phyloP scores from a whole-genome alignment of 2,329 filamentous ascomycete species.

The Stagonosporopsis rhizophila region DNA sequence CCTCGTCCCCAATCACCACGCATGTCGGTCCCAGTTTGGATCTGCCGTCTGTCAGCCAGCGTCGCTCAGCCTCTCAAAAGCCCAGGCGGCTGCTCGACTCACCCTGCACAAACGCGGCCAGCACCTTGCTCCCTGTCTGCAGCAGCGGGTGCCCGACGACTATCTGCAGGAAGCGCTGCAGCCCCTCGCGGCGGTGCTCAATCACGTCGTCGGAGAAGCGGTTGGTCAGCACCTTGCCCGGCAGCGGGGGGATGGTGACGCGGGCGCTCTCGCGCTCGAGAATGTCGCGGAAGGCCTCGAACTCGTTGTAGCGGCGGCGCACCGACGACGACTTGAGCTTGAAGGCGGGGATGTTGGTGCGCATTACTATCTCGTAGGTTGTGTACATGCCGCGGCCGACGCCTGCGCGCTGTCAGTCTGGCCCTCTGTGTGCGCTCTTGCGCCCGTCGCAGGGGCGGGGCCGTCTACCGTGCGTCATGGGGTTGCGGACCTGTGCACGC shows the following conservation, averaged over 20 bases:
- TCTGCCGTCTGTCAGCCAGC: conserved; percentile 57
- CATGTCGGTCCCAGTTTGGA: conserved; percentile 79
- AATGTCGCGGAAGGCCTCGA: conserved; percentile 98
- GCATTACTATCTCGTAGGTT: conserved; percentile 96
- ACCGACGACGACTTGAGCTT: conserved; percentile 87
- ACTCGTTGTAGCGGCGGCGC: conserved; percentile 93
- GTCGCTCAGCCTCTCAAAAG: too few species aligned
- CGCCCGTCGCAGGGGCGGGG: not conserved
- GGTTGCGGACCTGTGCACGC: conserved; percentile 78
- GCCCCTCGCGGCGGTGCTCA: conserved; percentile 86
- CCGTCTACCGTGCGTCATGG: conserved; percentile 51
- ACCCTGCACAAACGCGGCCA: conserved; percentile 98
- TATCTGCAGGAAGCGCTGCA: conserved; percentile 96
- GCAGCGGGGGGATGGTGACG: conserved; percentile 93
- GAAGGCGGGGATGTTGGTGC: conserved; percentile 98
- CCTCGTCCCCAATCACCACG: conserved; percentile 36
- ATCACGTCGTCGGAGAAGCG: conserved; percentile 98
- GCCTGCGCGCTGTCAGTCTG: conserved; percentile 70
- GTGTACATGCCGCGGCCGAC: conserved; percentile 97
- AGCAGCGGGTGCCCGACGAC: conserved; percentile 95
- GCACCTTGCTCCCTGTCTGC: conserved; percentile 96
- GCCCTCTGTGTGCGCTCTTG: not conserved
- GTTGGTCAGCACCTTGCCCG: conserved; percentile 97
- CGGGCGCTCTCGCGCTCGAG: conserved; percentile 93
- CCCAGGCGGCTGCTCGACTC: conserved; percentile 23